Evolutionary conservation across 257 asterid species (phyloP), one percentile per base, ranked within the genome.

Genomic region (Solanum paucissectum): DNA sequence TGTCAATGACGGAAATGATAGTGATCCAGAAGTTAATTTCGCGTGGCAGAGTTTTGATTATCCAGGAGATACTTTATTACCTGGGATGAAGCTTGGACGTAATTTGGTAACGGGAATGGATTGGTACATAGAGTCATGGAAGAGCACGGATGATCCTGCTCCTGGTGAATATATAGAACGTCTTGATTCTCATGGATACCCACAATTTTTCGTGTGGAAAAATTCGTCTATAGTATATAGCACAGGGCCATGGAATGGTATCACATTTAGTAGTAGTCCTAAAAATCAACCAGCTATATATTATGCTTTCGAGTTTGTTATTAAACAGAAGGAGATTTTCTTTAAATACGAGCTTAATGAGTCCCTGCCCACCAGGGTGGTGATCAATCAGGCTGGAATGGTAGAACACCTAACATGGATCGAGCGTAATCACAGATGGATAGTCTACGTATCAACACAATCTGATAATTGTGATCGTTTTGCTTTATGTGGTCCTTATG

Each of bases 211-310:
- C 2, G 34, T 87, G 20, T 25, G 49, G 83, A 34, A 68, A 34
- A 81, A 69, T 73, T 84, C 90, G 0, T 1, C 34, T n/a, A 14
- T 62, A n/a, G 5, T 9, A 27, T 83, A 16, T 32, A 74, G 87
- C 12, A 20, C n/a, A 52, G 90, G 90, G 36, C 87, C 90, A 9
- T 88, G 89, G 89, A 68, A 87, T 52, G 89, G 89, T 18, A 21
- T 66, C 3, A 8, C 38, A 9, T 85, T 64, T 64, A 85, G 34
- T 68, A 55, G 72, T 44, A 55, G 42, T 33, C 87, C 86, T 27
- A 37, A 27, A 6, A 79, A 20, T 9, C 32, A 64, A 77, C 12
- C 12, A 20, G 83, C 69, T 76, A 14, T 27, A 21, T 60, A 76
- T 62, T 87, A 60, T 34, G n/a, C 46, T 10, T n/a, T 52, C 12